phyloP scores from a whole-genome alignment of 495 filamentous ascomycete genomes.

The Hyphodiscus hymeniophilus region DNA sequence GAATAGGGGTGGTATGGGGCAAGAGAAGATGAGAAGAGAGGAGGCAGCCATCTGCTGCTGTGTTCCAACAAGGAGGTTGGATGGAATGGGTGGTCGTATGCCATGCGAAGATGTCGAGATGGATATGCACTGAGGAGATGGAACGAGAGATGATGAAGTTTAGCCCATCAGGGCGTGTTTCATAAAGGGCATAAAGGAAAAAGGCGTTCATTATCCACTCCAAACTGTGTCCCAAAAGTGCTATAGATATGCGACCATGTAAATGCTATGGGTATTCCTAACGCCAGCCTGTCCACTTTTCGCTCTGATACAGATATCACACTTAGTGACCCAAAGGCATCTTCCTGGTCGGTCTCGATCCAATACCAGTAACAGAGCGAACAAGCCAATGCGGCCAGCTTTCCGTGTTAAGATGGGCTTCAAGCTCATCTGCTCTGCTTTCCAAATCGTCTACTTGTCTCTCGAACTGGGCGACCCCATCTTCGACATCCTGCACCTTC shows the following conservation, averaged over 20 bases:
- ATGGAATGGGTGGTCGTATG: background rate
- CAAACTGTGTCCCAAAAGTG: background rate
- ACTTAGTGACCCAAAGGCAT: conserved; percentile 2
- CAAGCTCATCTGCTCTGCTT: conserved; percentile 60
- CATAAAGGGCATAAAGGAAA: conserved; percentile 12
- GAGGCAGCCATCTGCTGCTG: background rate
- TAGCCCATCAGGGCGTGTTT: conserved; percentile 9
- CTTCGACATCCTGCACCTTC: conserved; percentile 83
- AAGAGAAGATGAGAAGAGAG: background rate
- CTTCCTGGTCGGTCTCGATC: conserved; percentile 46
- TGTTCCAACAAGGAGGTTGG: background rate
- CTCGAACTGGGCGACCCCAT: conserved; percentile 72
- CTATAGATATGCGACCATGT: conserved; percentile 8
- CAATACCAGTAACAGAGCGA: conserved; percentile 50
- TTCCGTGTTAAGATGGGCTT: conserved; percentile 53
- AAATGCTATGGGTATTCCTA: conserved; percentile 24
- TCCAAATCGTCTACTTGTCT: conserved; percentile 75
- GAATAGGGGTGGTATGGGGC: background rate
- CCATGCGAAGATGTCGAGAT: background rate
- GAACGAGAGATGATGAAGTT: background rate
- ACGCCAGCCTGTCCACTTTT: conserved; percentile 15
- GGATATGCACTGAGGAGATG: too few relatives aligned
- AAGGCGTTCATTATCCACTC: conserved; percentile 14
- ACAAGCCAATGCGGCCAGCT: conserved; percentile 53
- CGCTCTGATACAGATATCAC: background rate